A percentile compares a stretch with the other conserved stretches of the same genome.
Evolutionary conservation across 495 filamentous ascomycete genomes (phyloP).

Genomic region (Bryoglossum gracile): DNA sequence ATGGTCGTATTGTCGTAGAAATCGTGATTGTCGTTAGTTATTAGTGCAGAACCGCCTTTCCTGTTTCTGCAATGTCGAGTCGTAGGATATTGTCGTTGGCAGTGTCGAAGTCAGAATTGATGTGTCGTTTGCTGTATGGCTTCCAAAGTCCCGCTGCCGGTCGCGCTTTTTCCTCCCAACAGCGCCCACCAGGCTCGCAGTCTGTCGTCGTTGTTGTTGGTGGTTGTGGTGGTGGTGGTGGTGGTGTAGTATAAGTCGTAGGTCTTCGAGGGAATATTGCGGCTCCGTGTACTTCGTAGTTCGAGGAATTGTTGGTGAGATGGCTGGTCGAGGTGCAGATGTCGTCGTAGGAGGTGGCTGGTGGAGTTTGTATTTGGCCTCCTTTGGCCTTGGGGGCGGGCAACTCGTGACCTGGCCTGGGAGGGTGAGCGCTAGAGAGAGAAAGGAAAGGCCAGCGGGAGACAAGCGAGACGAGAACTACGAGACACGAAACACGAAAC

Average conservation of each 20-base stretch:
- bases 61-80: background rate
- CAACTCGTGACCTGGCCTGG: too few species aligned
- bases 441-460: too few species aligned
- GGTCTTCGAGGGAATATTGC: too few species aligned
- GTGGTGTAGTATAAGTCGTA: too few species aligned
- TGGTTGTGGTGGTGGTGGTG: too few species aligned
- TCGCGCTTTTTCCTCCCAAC: conserved; percentile 11
- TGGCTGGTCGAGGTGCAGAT: background rate
- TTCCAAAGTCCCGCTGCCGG: background rate
- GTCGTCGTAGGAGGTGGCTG: background rate
- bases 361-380: background rate
- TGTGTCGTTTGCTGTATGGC: conserved; percentile 3
- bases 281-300: too few species aligned
- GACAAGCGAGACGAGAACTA: too few species aligned
- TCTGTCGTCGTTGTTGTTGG: too few species aligned
- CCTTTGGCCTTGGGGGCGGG: background rate
- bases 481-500: too few species aligned
- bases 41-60: background rate
- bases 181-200: background rate
- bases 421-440: too few species aligned
- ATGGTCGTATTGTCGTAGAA: conserved; percentile 6
- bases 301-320: background rate
- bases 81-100: too few species aligned
- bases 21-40: background rate
- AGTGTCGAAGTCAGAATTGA: background rate